Evolutionary conservation across 2,329 filamentous ascomycete species (phyloP), one percentile per base, ranked within the genome.

Genomic region (Plectosphaerella cucumerina): DNA sequence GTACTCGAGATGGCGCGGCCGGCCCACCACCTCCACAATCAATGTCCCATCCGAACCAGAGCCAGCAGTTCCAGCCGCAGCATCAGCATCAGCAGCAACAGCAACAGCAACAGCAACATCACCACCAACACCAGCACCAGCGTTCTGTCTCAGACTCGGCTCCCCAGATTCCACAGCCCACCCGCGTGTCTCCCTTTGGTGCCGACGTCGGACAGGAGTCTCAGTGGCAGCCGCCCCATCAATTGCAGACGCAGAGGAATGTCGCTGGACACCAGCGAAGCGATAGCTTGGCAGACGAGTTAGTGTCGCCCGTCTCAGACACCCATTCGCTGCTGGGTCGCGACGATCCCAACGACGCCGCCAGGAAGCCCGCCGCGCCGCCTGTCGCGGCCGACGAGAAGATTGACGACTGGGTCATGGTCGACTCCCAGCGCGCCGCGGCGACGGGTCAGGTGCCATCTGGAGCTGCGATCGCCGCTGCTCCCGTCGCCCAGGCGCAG

Each of bases 241-340:
- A 54, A 14, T 51, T 56, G 18, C 52, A 54, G 37, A 56, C 51
- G 23, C 54, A 55, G 17, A 49, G 54, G 49, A 52, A 56, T 39
- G 48, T 51, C 57, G 45, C 49, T 57, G 51, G 49, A 9, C 39
- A 42, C 39, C 39, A 42, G 18, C 39, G 39, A n/a, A 42, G 39
- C 39, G 49, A 53, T 44, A 57, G 50, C 50, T 58, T 56, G 42
- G 54, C 62, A 47, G 63, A 42, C 39, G 39, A 65, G 42, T 54
- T 67, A 44, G 63, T 69, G 49, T 67, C 64, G 34, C 62, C 68
- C 31, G 53, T 67, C 26, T 69, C 64, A 31, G 63, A 66, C 47
- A 61, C 59, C 47, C 52, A 50, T 35, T 62, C 60, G 14, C 51
- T 49, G 21, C 47, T 50, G 50, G 57, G 21, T 56, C 14, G 47